A percentile compares a stretch with the other conserved stretches of the same genome.
phyloP scores from a whole-genome alignment of 306 rosid species.

The Canavalia ensiformis region DNA sequence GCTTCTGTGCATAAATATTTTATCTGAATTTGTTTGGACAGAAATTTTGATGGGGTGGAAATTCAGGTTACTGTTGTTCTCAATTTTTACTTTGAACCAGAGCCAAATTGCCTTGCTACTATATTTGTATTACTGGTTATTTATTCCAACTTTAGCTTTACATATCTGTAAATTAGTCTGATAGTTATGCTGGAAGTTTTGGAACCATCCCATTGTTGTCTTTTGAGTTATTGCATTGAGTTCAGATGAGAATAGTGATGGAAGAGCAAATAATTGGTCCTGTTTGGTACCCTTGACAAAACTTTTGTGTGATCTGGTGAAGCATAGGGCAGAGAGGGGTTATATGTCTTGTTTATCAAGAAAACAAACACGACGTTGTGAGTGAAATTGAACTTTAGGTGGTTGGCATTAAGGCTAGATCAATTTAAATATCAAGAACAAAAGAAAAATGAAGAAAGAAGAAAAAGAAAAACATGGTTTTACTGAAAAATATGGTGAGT shows the following conservation, averaged over 20 bases:
- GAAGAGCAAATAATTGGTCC: slow-evolving; percentile 5
- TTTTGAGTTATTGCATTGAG: slow-evolving; percentile 15
- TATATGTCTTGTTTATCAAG: slow-evolving; percentile 2
- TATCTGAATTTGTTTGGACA: slow-evolving; percentile 18
- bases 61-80: slow-evolving; percentile 1
- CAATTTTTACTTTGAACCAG: slow-evolving; percentile 16
- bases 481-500: slow-evolving; percentile 24
- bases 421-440: slow-evolving; percentile 24
- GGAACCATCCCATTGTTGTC: slow-evolving; percentile 5
- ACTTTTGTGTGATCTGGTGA: not conserved
- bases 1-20: slow-evolving; percentile 31
- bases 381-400: slow-evolving; percentile 4
- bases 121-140: not conserved
- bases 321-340: not conserved
- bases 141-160: slow-evolving; percentile 9
- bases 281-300: slow-evolving; percentile 21
- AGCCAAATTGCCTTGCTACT: not conserved
- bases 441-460: not conserved
- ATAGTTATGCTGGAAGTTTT: slow-evolving; percentile 20
- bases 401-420: slow-evolving; percentile 4
- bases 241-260: slow-evolving; percentile 40
- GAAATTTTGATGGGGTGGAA: not conserved
- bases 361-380: not conserved
- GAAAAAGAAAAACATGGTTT: not conserved
- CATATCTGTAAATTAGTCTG: slow-evolving; percentile 20